phyloP scores from a whole-genome alignment of 768 basidiomycete genomes.

The Daedaleopsis nitida region DNA sequence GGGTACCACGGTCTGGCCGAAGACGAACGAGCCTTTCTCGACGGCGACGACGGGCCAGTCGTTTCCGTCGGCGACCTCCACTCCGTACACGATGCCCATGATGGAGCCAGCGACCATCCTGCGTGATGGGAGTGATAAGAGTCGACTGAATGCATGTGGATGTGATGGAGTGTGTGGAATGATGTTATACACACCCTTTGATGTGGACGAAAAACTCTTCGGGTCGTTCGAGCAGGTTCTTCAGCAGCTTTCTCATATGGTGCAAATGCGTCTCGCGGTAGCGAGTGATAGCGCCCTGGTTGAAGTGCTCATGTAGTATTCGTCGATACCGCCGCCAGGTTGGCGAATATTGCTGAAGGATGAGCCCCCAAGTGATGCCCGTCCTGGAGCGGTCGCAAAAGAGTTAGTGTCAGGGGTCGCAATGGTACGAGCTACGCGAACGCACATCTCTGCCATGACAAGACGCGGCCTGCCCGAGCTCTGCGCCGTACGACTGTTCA shows the following conservation, averaged over 20 bases:
- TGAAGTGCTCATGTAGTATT: background rate
- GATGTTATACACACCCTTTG: background rate
- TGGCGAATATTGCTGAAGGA: background rate
- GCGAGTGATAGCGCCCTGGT: background rate
- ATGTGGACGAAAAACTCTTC: background rate
- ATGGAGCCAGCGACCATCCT: background rate
- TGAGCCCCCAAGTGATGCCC: background rate
- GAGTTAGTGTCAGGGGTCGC: background rate
- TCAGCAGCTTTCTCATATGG: background rate
- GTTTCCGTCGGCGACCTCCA: slow-evolving; percentile 6
- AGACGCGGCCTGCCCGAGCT: slow-evolving; percentile 19
- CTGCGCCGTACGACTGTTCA: slow-evolving; percentile 23
- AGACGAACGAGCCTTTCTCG: background rate
- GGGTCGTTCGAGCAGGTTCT: background rate
- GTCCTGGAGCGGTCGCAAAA: background rate
- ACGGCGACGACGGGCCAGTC: slow-evolving; percentile 7
- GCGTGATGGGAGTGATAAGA: background rate
- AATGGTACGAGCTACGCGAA: background rate
- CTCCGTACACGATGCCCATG: slow-evolving; percentile 16
- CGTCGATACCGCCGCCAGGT: background rate
- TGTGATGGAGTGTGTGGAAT: background rate
- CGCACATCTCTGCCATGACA: slow-evolving; percentile 8
- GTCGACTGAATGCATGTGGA: background rate
- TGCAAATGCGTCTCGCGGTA: background rate
- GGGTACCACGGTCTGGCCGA: background rate